Base-by-base conservation (phyloP, 495 filamentous ascomycete genomes). In the Tuber aestivum region DNA sequence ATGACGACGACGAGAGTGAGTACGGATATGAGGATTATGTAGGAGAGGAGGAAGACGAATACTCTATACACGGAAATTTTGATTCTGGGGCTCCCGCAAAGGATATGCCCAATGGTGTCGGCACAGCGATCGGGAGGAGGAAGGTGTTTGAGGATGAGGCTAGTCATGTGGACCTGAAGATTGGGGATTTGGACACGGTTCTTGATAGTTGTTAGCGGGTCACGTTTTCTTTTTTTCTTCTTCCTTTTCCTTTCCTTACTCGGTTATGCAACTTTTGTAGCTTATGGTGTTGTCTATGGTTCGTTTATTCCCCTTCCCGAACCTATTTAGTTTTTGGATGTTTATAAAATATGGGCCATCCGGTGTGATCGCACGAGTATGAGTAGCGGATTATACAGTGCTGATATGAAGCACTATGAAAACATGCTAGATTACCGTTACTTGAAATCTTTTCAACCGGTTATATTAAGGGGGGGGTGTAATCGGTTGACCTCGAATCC, bases 21-120 rank as follows among this genome's bases (percentile, higher is more conserved):
- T 20, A 79, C 71, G 77, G 70, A 72, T 21, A 79, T 79, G 10
- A 79, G 23, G 37, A 79, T 65, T 65, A 65, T 72, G 56, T 2
- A n/a, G 32, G 45, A 41, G 45, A 37, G 7, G 70, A 71, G 9
- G 40, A 14, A n/a, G n/a, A 23, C 23, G 21, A 37, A 69, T 45
- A 37, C 14, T 65, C 32, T 35, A 35, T 35, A 14, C 56, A 35
- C 12, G 56, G 14, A 32, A 35, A 3, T 65, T 65, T 2, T 4
- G 56, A 16, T 65, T 35, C 56, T 18, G 32, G 16, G 16, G 14
- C 18, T 4, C 14, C 27, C 16, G 27, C 27, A 12, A 32, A 61
- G 50, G 50, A 32, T 61, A 61, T 61, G n/a, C 50, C 27, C 50
- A n/a, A 61, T 61, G n/a, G 3, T 8, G 27, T 1, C 27, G 32